Base-by-base conservation (phyloP, 2,329 filamentous ascomycete genomes). In the Trichoderma citrinoviride region DNA sequence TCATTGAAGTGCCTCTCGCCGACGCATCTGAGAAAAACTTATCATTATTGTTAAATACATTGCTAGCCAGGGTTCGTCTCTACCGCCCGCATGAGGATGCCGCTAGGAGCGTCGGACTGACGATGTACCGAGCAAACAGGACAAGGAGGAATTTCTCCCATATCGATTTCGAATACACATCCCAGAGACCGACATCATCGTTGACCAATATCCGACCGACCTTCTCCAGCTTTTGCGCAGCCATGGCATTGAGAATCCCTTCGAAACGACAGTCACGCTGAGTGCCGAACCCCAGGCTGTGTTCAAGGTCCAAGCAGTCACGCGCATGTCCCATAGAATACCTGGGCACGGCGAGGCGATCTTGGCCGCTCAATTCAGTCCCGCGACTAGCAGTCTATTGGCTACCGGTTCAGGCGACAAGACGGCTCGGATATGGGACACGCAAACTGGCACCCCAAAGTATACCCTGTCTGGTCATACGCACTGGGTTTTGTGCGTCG, bases 331-430 rank as follows among this genome's bases (percentile, higher is more conserved):
- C 7, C 91, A 93, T 67, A 88, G 88, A 61, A 96, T 98, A 69
- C 88, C 90, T 3, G 95, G 95, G 14, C 95, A 99, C 77, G 93
- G 93, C 44, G 91, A 97, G 76, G 89, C 93, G 3, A 98, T 98
- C 70, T 82, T 98, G 23, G 86, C 91, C 33, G 89, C 91, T 2
- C 88, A 93, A 44, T 98, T 97, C 77, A 95, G 91, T 0, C 94
- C 94, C 0, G 84, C 85, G 43, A 87, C 85, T 7, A 94, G 91
- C 27, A 87, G 87, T 12, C 84, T 89, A 65, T 84, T 97, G 76
- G 93, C 93, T 0, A 97, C 92, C 1, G 95, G 94, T 0, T 92
- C 90, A 67, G 95, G 95, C 53, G 95, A 99, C 73, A 90, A 90
- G 70, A 97, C 93, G 1, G 94, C 93, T 0, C 83, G 94, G 64